Percentiles rank a stretch among this genome's conserved stretches.
These are phyloP conservation scores for Nematocida sp. DNA, from an alignment of 371 early-diverging fungal species.

Conservation along the genomic window DNA sequence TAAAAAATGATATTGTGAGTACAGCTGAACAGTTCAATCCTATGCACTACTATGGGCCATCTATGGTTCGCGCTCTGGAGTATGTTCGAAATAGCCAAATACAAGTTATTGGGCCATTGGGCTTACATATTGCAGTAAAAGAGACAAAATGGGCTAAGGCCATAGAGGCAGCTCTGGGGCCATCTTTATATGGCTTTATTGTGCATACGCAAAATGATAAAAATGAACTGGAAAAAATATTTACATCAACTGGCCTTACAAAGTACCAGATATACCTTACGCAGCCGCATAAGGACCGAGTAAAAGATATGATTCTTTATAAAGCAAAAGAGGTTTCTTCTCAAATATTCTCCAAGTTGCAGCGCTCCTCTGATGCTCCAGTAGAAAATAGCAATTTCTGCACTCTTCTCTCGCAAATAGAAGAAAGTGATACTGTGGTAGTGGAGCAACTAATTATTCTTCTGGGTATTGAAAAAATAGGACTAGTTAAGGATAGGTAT, in stretches of 20 bases:
- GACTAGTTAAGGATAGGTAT: slow-evolving; percentile 58
- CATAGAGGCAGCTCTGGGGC: slow-evolving; percentile 58
- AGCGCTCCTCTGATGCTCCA: background rate
- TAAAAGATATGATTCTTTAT: background rate
- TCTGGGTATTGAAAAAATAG: slow-evolving; percentile 60
- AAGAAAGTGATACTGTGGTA: slow-evolving; percentile 41
- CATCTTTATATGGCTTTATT: slow-evolving; percentile 59
- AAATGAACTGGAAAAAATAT: slow-evolving; percentile 49
- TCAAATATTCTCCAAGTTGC: background rate
- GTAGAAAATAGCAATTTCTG: slow-evolving; percentile 2
- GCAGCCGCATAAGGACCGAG: background rate
- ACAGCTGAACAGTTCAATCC: background rate
- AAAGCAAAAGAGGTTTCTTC: background rate
- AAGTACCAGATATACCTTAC: slow-evolving; percentile 48
- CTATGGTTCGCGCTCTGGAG: slow-evolving; percentile 46
- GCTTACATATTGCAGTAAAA: slow-evolving; percentile 57
- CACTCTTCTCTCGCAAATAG: slow-evolving; percentile 54
- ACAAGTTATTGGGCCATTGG: slow-evolving; percentile 64
- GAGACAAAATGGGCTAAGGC: slow-evolving; percentile 64
- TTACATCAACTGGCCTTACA: slow-evolving; percentile 49
- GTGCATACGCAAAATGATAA: slow-evolving; percentile 58
- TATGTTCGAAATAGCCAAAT: slow-evolving; percentile 49
- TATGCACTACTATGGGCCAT: slow-evolving; percentile 21
- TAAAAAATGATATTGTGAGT: slow-evolving; percentile 55
- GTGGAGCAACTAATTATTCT: slow-evolving; percentile 62